Base-by-base conservation (phyloP, 2,329 filamentous ascomycete species). In the Aschersonia sp. region DNA sequence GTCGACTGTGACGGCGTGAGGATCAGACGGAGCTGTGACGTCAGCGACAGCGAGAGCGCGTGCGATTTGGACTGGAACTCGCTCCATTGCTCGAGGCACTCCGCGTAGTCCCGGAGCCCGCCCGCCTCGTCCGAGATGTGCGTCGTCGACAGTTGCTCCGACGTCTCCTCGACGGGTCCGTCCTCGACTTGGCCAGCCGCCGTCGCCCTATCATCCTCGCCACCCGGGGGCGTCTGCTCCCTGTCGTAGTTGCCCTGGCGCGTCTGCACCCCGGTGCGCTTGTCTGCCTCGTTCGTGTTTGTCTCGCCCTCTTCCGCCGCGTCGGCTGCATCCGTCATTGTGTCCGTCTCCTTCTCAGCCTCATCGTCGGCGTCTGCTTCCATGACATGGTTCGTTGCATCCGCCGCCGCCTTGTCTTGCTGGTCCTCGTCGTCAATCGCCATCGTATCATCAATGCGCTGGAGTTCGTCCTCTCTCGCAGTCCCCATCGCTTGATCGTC, bases 1-100 rank as follows among this genome's bases (percentile, higher is more conserved):
- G 92, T 97, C 1, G 90, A 89, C 47, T 94, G 82, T 0, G 90
- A 97, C 0, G 94, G 92, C 0, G 87, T 87, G 40, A 99, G 81
- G 57, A 99, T 97, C 11, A 99, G 79, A 30, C 92, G 87, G 14
- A 99, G 81, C 60, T 97, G 92, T 54, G 95, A 92, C 1, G 90
- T 95, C 11, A 99, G 73, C 2, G 87, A 83, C 49, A 95, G 78
- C 0, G 92, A 94, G 49, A 96, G 82, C 44, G 84, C 76, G 54
- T 92, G 87, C 0, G 92, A 97, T 48, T 81, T 78, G 51, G 76
- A 75, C 65, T 97, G 89, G 66, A 94, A 92, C 49, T 81, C 75
- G 8, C 80, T 76, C 92, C 94, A 98, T 57, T 90, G 79, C 46
- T 79, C 72, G 50, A 87, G 78, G 30, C 89, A 71, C 51, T 75